Base-by-base conservation (phyloP, 768 basidiomycete genomes). In the Lentinula detonsa region DNA sequence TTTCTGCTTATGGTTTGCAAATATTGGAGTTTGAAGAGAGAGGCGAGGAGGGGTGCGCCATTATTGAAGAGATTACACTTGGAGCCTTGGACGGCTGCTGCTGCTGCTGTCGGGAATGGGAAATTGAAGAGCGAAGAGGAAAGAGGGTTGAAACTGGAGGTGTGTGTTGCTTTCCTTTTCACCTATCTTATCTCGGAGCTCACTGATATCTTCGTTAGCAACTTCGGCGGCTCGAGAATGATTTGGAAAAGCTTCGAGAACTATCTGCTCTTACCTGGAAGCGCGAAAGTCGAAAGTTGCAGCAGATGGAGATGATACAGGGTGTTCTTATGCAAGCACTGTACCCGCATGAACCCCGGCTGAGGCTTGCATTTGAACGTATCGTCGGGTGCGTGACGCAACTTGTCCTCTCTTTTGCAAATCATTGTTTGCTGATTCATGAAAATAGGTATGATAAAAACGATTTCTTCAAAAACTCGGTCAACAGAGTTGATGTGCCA, bases 11-110 rank as follows among this genome's bases (percentile, higher is more conserved):
- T 85, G 67, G 78, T 95, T 35, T 95, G 91, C 68, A 84, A 86
- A 68, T 99, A 98, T 69, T 99, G 97, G 97, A 98, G 97, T 73
- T 72, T 99, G 72, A 98, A 99, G 75, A 79, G 97, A 4, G 96
- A 98, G 70, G 93, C 86, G 1, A 82, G 97, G 63, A 74, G 96
- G 43, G 97, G 97, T 4, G 97, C 97, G 8, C 96, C 97, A 10
- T 73, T 98, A 62, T 73, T 99, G 65, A 98, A 98, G 73, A 71
- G 97, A 57, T 70, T 99, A 61, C 95, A 99, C 74, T 77, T 98
- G 31, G 96, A 99, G 75, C 96, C 97, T 0, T 98, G 97, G 97
- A 98, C 95, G 0, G 92, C 93, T 2, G 85, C 16, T 18, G 42
- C 82, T 45, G 81, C 85, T 16, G 46, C 46, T 21, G 37, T 37